These are phyloP conservation scores for Litsea cubeba DNA, from an alignment of 164 flowering plant genomes.

Conservation along the genomic window DNA sequence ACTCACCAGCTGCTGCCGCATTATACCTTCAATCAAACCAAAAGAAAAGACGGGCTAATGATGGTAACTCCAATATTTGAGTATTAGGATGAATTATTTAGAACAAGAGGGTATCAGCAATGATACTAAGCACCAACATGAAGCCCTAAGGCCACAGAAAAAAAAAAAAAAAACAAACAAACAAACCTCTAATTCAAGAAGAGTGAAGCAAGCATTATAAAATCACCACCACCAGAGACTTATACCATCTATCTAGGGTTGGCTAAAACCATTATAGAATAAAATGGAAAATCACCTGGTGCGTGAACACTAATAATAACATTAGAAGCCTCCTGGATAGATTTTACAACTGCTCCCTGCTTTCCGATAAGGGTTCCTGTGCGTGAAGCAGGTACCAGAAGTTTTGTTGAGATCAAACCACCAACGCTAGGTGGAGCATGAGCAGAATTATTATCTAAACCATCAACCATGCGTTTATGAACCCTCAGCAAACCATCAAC, in stretches of 20 bases:
- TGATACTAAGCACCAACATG: too few relatives aligned
- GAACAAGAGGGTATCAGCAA: too few relatives aligned
- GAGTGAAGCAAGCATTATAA: too few relatives aligned
- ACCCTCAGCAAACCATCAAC: constrained; percentile 87
- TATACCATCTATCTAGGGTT: neutral
- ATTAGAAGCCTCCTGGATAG: constrained; percentile 82
- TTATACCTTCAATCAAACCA: too few relatives aligned
- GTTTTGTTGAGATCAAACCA: constrained; percentile 58
- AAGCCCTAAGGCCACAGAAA: too few relatives aligned
- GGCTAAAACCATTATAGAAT: neutral
- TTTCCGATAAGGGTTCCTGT: constrained; percentile 93
- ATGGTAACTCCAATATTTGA: too few relatives aligned
- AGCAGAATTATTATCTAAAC: constrained; percentile 62
- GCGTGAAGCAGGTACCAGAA: constrained; percentile 81
- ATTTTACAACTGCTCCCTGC: constrained; percentile 88
- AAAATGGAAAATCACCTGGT: constrained; percentile 38
- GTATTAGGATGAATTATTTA: too few relatives aligned
- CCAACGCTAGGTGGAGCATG: constrained; percentile 45
- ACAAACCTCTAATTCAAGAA: too few relatives aligned
- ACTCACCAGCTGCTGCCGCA: too few relatives aligned
- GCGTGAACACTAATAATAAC: constrained; percentile 85
- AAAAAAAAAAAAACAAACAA: too few relatives aligned
- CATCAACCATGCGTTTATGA: constrained; percentile 77
- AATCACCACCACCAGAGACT: too few relatives aligned
- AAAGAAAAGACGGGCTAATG: too few relatives aligned